These are phyloP conservation scores for Pseudozyma tsukubaensis DNA, from an alignment of 1,284 basidiomycete genomes.

Conservation along the genomic window DNA sequence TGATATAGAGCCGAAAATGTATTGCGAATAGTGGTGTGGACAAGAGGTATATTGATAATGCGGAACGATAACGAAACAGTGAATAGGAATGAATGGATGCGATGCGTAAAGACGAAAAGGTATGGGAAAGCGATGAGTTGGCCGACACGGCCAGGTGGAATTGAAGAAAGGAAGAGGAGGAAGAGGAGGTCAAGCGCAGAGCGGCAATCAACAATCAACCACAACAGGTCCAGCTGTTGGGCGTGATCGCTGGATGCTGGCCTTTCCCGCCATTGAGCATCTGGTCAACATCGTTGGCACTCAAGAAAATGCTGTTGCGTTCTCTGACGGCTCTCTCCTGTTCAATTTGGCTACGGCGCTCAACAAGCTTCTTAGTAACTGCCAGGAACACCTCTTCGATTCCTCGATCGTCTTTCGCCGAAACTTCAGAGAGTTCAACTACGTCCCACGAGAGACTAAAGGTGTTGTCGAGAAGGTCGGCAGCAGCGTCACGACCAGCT, in stretches of 20 bases:
- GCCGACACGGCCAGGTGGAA: too few relatives aligned
- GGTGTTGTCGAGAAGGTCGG: constrained; percentile 9
- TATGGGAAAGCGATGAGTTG: too few relatives aligned
- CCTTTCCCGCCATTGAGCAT: neutral
- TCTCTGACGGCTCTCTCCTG: constrained; percentile 23
- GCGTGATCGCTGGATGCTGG: constrained; percentile 2
- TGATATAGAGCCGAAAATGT: too few relatives aligned
- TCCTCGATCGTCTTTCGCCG: constrained; percentile 51
- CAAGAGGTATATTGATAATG: too few relatives aligned
- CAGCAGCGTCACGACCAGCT: constrained; percentile 7
- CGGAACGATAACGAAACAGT: too few relatives aligned
- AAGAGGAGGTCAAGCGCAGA: neutral
- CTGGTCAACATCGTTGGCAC: constrained; percentile 6
- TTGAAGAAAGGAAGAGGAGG: too few relatives aligned
- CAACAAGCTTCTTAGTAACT: constrained; percentile 55
- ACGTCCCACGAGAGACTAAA: constrained; percentile 36
- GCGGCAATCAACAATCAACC: constrained; percentile 12
- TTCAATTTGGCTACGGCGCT: constrained; percentile 47
- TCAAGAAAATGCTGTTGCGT: constrained; percentile 42
- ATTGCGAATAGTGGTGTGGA: too few relatives aligned
- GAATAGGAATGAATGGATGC: too few relatives aligned
- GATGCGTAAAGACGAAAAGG: too few relatives aligned
- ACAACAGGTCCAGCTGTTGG: constrained; percentile 45
- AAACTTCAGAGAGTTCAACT: constrained; percentile 57
- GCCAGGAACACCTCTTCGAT: constrained; percentile 56